Evolutionary conservation across 805 yeast species (phyloP), one percentile per base, ranked within the genome.

Genomic region (Candida manassasensis): DNA sequence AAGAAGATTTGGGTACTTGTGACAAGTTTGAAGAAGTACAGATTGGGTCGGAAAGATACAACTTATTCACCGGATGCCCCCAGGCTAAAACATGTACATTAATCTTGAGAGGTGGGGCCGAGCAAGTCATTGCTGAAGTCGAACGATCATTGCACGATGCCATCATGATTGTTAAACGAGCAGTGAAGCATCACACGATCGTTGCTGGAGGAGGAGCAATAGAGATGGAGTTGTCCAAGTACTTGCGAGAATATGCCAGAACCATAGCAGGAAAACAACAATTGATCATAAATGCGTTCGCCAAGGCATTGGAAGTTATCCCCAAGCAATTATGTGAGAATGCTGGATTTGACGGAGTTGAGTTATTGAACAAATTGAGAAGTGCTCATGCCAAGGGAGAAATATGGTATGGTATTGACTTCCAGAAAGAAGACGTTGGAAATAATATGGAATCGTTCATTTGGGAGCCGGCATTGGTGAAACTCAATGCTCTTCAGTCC

Each of bases 181-280:
- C 97, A 2, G 78, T 93, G 27, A 81, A 84, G 53, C 89, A 89
- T 57, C 83, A 80, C 53, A 67, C 77, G 19, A 79, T 93, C 47
- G 98, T 93, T 39, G 97, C 96, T 10, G 99, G 99, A 43, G 99
- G 99, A 45, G 99, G 99, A 44, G 99, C 99, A 22, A 83, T 88
- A 44, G 98, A 93, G 63, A 93, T 93, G 98, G 97, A 93, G 57
- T 55, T 93, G 27, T 88, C 97, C 25, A 86, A 79, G 57, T 78
- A 84, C 57, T 71, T 93, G 49, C 77, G 98, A 53, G 96, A 87
- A 49, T 76, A 81, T 53, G 80, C 97, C 16, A 81, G 82, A 53
- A 75, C 86, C 13, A 84, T 93, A 49, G 87, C 96, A 15, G 98
- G 98, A 27, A 90, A 93, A 61, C 96, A 90, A 63, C 99, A 93